Base-by-base conservation (phyloP, 2,329 filamentous ascomycete species). In the Penicillium sp. region DNA sequence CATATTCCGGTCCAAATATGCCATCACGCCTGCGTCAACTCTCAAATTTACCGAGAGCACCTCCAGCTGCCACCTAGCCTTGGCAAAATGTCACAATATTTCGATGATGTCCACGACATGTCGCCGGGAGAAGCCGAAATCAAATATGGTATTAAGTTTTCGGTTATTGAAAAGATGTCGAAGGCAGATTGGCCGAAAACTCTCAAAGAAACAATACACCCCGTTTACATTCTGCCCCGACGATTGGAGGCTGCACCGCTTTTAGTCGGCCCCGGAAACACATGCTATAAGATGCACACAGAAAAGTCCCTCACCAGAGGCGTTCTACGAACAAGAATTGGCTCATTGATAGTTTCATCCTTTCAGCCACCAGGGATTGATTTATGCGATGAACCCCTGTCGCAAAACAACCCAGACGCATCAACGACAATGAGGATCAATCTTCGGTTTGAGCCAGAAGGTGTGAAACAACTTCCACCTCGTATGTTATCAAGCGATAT, bases 1-100 rank as follows among this genome's bases (percentile, higher is more conserved):
- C 34, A 58, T 28, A 29, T 65, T 9, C 55, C 56, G 6, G 49
- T 49, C 11, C 51, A 62, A n/a, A 40, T 54, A 16, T 63, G 57
- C 42, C 50, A 55, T 6, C 56, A 62, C 19, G 33, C 36, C 31
- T 56, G 52, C 33, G 37, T 31, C 18, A 57, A 59, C 40, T 19
- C 33, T 13, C 55, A 59, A 33, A 23, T 62, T 10, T 55, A 52
- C 13, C 36, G 47, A 28, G 54, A 62, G 48, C 61, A 65, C 21
- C 37, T 55, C 4, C 48, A 50, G 11, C 51, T 63, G n/a, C 60
- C 58, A 8, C 46, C 58, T 9, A 63, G 55, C 31, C 29, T 64
- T 3, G 45, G 55, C 23, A 28, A 42, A 10, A 34, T 19, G 14
- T 26, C 9, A 0, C 37, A 29, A n/a, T 40, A 48, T 4, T 36